Conservation (phyloP, 2,329 filamentous ascomycete genomes). For the Amauroascus verrucosus region DNA sequence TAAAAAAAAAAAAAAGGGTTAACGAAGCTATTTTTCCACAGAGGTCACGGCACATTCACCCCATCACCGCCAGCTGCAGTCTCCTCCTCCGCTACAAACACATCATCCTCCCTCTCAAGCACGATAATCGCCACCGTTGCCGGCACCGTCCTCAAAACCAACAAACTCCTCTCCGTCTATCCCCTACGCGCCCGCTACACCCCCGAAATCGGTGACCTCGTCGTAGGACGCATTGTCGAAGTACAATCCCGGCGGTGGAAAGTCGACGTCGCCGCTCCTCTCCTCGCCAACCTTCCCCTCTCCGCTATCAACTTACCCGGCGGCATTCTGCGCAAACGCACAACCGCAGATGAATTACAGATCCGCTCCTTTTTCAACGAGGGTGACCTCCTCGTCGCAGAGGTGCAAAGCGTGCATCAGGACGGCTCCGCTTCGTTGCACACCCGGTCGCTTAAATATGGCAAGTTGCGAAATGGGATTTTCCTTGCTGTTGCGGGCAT, state of each 20-base stretch:
- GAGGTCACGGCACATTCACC: not conserved
- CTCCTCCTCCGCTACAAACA: not conserved
- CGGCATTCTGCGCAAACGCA: conserved; percentile 80
- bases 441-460: conserved; percentile 83
- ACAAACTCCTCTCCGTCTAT: conserved; percentile 88
- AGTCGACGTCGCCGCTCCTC: conserved; percentile 80
- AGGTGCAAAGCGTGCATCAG: conserved; percentile 79
- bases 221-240: conserved; percentile 85
- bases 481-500: conserved; percentile 74
- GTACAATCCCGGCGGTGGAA: conserved; percentile 92
- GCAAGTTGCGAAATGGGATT: conserved; percentile 86
- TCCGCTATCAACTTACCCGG: conserved; percentile 90
- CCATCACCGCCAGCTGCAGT: not conserved
- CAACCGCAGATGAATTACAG: conserved; percentile 91
- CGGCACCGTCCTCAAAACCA: conserved; percentile 82
- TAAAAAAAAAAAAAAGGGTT: not conserved
- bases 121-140: conserved; percentile 83
- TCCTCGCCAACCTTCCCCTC: conserved; percentile 75
- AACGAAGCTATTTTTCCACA: not conserved
- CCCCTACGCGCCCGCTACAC: conserved; percentile 87
- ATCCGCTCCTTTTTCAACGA: conserved; percentile 96
- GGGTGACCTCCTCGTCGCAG: conserved; percentile 84
- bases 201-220: conserved; percentile 90
- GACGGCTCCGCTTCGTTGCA: conserved; percentile 83
- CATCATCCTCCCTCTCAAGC: conserved; percentile 37